Conservation (phyloP, 108 stramenopile genomes). For the Skeletonema grethae region DNA sequence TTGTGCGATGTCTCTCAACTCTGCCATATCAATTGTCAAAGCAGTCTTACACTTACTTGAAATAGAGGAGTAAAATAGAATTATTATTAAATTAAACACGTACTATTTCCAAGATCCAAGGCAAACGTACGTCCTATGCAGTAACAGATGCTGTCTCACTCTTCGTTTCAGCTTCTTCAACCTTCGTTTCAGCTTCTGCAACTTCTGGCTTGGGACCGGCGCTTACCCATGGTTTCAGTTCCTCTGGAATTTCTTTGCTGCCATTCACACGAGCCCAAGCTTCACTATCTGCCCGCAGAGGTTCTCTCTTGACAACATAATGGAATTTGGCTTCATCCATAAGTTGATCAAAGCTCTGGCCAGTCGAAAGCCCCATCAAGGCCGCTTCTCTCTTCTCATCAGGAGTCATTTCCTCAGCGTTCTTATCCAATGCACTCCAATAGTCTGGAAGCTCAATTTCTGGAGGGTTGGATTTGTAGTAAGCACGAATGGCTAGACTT, state of each 20-base stretch:
- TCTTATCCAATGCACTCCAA: conserved; percentile 80
- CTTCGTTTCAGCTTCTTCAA: conserved; percentile 2
- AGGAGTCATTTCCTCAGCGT: conserved; percentile 68
- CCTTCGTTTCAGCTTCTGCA: background rate
- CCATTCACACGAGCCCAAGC: conserved; percentile 58
- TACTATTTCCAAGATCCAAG: background rate
- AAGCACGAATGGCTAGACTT: conserved; percentile 68
- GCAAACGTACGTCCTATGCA: background rate
- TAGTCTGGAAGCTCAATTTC: conserved; percentile 86
- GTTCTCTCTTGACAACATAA: conserved; percentile 69
- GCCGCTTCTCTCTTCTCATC: conserved; percentile 81
- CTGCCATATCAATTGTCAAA: too few species aligned
- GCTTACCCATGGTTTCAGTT: conserved; percentile 42
- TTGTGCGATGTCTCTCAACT: too few species aligned
- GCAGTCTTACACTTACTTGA: too few species aligned
- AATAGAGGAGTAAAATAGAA: too few species aligned
- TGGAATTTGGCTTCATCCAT: conserved; percentile 78
- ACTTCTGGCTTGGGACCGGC: conserved; percentile 1
- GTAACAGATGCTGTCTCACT: conserved; percentile 3
- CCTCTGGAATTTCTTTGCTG: conserved; percentile 24
- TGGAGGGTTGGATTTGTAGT: conserved; percentile 85
- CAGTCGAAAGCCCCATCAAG: conserved; percentile 72
- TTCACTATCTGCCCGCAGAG: conserved; percentile 55
- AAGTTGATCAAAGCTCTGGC: conserved; percentile 72
- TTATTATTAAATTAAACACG: background rate